Evolutionary conservation across 208 protist genomes (phyloP), one percentile per base, ranked within the genome.

Genomic region (Phytomonas serpens): DNA sequence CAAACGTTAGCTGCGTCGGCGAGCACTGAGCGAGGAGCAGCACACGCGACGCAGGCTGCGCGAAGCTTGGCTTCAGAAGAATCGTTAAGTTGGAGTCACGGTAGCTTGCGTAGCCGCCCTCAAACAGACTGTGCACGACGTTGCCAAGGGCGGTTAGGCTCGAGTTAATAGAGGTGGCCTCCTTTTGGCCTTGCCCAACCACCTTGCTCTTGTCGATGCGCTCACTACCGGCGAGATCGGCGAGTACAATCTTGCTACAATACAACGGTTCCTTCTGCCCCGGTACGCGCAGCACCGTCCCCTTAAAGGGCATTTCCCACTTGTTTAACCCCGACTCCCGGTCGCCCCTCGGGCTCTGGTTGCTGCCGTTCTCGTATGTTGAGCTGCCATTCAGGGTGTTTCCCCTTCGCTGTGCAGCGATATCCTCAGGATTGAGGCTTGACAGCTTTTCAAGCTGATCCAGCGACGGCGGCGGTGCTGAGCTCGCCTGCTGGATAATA

Each of bases 181-280:
- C 94, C 63, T 85, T 77, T 29, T 96, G 72, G n/a, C 82, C 85
- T 29, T 85, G 76, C 42, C 88, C 89, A 23, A 81, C 77, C 6
- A 93, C 92, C 67, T 83, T 75, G 36, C 83, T 83, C 69, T 83
- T 81, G 31, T 79, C 73, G 61, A 92, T 77, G 52, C 88, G 83
- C 79, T 98, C 96, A 74, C 83, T 95, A 6, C 97, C 97, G 29
- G 97, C 97, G 34, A 98, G 79, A 81, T 98, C 97, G 30, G 93
- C 92, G 19, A 98, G 82, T 36, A 85, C 86, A 31, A 98, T 92
- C 71, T 94, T 93, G 70, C 86, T 93, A 10, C 68, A 64, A 77
- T 89, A 94, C 51, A 94, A 71, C 30, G 84, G 90, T 76, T 95
- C 87, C 76, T 89, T 80, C 78, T 95, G 87, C 2, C 83, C 87